A percentile compares a stretch with the other conserved stretches of the same genome.
phyloP scores from a whole-genome alignment of 352 stramenopile species.

The Globisporangium spinosum region DNA sequence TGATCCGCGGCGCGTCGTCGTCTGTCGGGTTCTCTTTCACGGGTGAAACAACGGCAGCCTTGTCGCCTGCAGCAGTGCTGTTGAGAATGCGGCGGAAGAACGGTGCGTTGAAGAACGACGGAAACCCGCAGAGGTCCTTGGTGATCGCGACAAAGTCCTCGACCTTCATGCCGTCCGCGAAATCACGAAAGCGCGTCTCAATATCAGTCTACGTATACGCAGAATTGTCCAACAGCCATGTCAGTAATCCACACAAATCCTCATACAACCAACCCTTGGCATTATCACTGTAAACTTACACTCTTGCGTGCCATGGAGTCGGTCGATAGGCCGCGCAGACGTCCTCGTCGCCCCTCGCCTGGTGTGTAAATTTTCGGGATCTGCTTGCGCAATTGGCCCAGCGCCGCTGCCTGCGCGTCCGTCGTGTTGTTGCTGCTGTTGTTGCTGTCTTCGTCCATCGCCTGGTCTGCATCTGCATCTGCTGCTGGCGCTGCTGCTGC shows the following conservation, averaged over 20 bases:
- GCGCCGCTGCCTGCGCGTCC: background rate
- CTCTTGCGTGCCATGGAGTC: constrained; percentile 61
- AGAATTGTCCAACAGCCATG: background rate
- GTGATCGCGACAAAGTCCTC: constrained; percentile 93
- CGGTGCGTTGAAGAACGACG: constrained; percentile 98
- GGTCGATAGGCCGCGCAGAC: constrained; percentile 55
- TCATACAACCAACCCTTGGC: constrained; percentile 4
- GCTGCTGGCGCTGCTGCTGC: background rate
- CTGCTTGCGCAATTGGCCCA: constrained; percentile 22
- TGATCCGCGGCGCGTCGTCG: constrained; percentile 50
- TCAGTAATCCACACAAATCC: background rate
- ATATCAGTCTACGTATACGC: constrained; percentile 43
- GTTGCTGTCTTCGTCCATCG: constrained; percentile 28
- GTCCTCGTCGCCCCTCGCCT: constrained; percentile 53
- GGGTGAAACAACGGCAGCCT: background rate
- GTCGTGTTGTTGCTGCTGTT: constrained; percentile 9
- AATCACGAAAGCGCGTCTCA: constrained; percentile 72
- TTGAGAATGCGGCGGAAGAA: constrained; percentile 92
- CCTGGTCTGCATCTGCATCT: constrained; percentile 16
- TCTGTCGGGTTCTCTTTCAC: constrained; percentile 19
- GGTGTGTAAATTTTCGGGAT: constrained; percentile 76
- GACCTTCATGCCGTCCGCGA: constrained; percentile 80
- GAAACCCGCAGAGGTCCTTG: constrained; percentile 97
- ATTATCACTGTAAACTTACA: constrained; percentile 19
- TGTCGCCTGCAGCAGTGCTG: constrained; percentile 4